Conservation (phyloP, 352 stramenopile species). For the Phytophthora hybrid region DNA sequence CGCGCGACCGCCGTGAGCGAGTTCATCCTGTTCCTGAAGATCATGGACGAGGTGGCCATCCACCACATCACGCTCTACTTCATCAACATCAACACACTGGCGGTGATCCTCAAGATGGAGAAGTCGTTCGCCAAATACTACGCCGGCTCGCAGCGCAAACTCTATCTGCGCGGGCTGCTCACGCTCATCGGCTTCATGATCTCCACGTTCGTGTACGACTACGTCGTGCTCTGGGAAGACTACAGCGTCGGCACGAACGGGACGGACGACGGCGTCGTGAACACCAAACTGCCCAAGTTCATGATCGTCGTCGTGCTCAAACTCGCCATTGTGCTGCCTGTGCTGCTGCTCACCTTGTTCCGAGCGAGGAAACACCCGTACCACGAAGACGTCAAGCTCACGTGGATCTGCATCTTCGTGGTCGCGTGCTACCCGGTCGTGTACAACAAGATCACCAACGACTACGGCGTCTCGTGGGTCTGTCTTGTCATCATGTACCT, state of each 20-base stretch:
- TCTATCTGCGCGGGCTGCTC: conserved; percentile 70
- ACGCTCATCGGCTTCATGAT: conserved; percentile 77
- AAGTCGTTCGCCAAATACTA: conserved; percentile 84
- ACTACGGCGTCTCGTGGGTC: conserved; percentile 85
- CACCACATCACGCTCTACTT: conserved; percentile 86
- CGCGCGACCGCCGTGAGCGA: conserved; percentile 68
- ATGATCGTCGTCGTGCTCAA: conserved; percentile 74
- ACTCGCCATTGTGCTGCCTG: conserved; percentile 63
- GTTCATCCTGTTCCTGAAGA: conserved; percentile 81
- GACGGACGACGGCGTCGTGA: conserved; percentile 17
- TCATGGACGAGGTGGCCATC: conserved; percentile 86
- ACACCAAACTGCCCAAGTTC: conserved; percentile 66
- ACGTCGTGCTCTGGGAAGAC: conserved; percentile 70
- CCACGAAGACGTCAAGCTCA: conserved; percentile 68
- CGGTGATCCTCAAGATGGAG: conserved; percentile 81
- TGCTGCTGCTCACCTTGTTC: conserved; percentile 75
- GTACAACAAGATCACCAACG: conserved; percentile 87
- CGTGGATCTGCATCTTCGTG: conserved; percentile 69
- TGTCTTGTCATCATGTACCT: conserved; percentile 89
- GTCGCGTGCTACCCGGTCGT: conserved; percentile 75
- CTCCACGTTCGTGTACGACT: conserved; percentile 78
- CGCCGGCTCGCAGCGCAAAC: conserved; percentile 66
- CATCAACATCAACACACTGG: conserved; percentile 77
- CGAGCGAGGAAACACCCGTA: conserved; percentile 71
- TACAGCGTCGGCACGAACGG: conserved; percentile 51